Conservation (phyloP, 2,329 filamentous ascomycete genomes). For the Botryosphaeria agaves region DNA sequence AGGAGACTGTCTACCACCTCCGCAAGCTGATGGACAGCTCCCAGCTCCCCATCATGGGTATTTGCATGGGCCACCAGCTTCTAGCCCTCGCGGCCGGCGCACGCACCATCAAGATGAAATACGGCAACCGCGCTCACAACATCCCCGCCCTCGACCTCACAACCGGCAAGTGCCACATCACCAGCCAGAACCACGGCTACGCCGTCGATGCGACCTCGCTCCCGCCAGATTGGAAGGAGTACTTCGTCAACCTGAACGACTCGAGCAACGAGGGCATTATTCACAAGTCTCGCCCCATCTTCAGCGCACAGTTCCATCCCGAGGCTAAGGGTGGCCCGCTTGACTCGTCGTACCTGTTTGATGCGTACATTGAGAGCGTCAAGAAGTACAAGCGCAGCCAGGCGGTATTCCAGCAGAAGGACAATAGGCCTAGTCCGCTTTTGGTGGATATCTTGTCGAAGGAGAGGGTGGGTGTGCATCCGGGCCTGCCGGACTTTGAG, state of each 20-base stretch:
- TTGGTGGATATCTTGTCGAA: constrained; percentile 83
- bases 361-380: constrained; percentile 86
- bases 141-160: constrained; percentile 89
- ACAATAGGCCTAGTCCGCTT: constrained; percentile 74
- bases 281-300: constrained; percentile 89
- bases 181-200: constrained; percentile 96
- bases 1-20: constrained; percentile 85
- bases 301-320: constrained; percentile 97
- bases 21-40: constrained; percentile 80
- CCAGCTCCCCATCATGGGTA: constrained; percentile 87
- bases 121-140: constrained; percentile 97
- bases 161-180: constrained; percentile 96
- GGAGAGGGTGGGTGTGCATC: constrained; percentile 75
- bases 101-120: constrained; percentile 92
- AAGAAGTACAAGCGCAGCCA: constrained; percentile 76
- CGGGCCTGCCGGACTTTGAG: constrained; percentile 6
- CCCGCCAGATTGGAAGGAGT: constrained; percentile 81
- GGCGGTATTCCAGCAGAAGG: constrained; percentile 53
- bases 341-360: constrained; percentile 90
- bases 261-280: constrained; percentile 96
- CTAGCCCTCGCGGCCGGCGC: constrained; percentile 79
- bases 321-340: constrained; percentile 95
- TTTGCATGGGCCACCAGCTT: constrained; percentile 94
- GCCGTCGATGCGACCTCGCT: constrained; percentile 78
- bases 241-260: constrained; percentile 97